Evolutionary conservation across 371 early-diverging fungal genomes (phyloP).

Genomic region (Mucor indicus): DNA sequence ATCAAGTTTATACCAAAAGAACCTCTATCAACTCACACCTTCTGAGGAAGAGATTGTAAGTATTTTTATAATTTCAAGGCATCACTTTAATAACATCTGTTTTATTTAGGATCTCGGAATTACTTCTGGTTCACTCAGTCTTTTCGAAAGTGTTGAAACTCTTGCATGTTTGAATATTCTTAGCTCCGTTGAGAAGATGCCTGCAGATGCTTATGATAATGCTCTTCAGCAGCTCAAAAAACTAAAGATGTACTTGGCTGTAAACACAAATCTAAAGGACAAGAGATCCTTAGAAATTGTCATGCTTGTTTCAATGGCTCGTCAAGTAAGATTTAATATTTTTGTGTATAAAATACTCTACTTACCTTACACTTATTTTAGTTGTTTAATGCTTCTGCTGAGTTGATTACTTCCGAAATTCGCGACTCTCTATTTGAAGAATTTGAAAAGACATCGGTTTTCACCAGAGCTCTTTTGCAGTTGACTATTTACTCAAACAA

Average conservation of each 20-base stretch:
- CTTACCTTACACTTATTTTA: conserved; percentile 1
- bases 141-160: conserved; percentile 60
- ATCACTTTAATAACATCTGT: not conserved
- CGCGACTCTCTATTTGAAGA: conserved; percentile 1
- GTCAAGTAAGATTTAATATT: conserved; percentile 28
- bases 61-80: not conserved
- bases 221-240: conserved; percentile 28
- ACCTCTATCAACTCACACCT: conserved; percentile 25
- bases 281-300: conserved; percentile 28
- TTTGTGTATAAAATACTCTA: not conserved
- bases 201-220: conserved; percentile 36
- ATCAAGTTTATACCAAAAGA: conserved; percentile 29
- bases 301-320: conserved; percentile 27
- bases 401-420: conserved; percentile 5
- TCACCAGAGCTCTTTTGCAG: conserved; percentile 10
- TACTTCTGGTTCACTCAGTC: conserved; percentile 49
- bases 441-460: conserved; percentile 8
- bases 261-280: conserved; percentile 28
- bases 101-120: conserved; percentile 24
- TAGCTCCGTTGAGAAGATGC: conserved; percentile 40
- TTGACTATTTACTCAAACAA: conserved; percentile 11
- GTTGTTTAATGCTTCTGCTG: conserved; percentile 21
- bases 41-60: conserved; percentile 23
- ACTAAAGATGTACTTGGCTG: conserved; percentile 25
- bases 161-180: conserved; percentile 54